Evolutionary conservation across 257 asterid species (phyloP), one percentile per base, ranked within the genome.

Genomic region (Cinchona pubescens): DNA sequence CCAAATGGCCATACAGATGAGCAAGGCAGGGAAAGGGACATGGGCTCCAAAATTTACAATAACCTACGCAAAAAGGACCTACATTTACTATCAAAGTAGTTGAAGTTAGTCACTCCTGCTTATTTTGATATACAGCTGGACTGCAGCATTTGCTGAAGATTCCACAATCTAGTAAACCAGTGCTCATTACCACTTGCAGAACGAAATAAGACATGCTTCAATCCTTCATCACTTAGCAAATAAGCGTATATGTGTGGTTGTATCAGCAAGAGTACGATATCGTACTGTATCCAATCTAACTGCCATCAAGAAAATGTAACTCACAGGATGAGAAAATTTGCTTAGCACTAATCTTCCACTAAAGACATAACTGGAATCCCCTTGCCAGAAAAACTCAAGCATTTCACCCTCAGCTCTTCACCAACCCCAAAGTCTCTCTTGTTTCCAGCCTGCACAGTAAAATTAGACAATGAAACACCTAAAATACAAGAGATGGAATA

Each of bases 311-410:
- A 51, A 0, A 51, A 51, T 12, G 16, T 6, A 19, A 19, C 10
- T 5, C 7, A 12, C 64, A 18, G n/a, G 48, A 64, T 46, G 35
- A 37, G 42, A 42, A 56, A 65, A 38, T 21, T 14, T 51, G 55
- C 82, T 16, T 55, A 67, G 2, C 48, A 77, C 81, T 84, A 80
- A 63, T 77, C 73, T 73, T 82, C 79, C 76, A 82, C 84, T 89
- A 89, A 66, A 61, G 96, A 77, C 89, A 92, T 79, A 58, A 95
- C 91, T 23, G 99, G 99, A 79, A 92, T 78, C 75, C 99, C 98
- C 85, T 90, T 92, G 86, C 79, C 82, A 10, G 96, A 89, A 88
- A 95, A 95, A 79, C 98, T 91, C 38, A 82, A 73, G 77, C 98
- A 92, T 82, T 80, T 86, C 60, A 91, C 96, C 48, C 25, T 83